These are phyloP conservation scores for Hyphodiscus hymeniophilus DNA, from an alignment of 495 filamentous ascomycete species.

Conservation along the genomic window DNA sequence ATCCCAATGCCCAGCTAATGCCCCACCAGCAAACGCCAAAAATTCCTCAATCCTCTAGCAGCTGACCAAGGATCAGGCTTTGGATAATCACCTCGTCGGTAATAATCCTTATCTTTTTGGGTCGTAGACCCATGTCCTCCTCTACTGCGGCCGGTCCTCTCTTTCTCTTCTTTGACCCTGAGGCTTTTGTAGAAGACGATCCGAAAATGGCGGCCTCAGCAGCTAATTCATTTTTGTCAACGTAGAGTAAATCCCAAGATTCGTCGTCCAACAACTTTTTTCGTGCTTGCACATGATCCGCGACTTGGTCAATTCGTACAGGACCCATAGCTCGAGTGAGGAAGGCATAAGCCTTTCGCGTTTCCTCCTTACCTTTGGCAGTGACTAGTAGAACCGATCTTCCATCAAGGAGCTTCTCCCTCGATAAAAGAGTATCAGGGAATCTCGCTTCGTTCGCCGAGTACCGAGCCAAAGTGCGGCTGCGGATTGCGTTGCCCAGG, in stretches of 20 bases:
- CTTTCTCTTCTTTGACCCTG: slow-evolving; percentile 40
- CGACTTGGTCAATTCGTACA: slow-evolving; percentile 50
- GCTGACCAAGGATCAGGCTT: slow-evolving; percentile 77
- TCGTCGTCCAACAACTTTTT: slow-evolving; percentile 41
- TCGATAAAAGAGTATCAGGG: slow-evolving; percentile 40
- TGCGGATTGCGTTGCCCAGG: slow-evolving; percentile 70
- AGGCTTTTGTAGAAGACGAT: slow-evolving; percentile 8
- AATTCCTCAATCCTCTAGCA: slow-evolving; percentile 44
- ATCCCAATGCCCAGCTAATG: too few species aligned
- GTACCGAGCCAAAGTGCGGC: slow-evolving; percentile 54
- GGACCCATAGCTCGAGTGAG: slow-evolving; percentile 75
- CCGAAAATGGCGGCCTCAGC: slow-evolving; percentile 39
- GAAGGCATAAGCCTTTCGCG: slow-evolving; percentile 50
- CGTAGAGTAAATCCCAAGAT: slow-evolving; percentile 72
- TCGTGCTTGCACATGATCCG: slow-evolving; percentile 55
- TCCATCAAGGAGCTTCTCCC: slow-evolving; percentile 55
- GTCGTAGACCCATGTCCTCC: slow-evolving; percentile 21
- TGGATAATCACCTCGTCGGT: slow-evolving; percentile 87
- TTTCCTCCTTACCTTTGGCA: slow-evolving; percentile 59
- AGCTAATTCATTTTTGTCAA: slow-evolving; percentile 52
- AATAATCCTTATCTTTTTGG: slow-evolving; percentile 40
- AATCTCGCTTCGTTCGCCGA: slow-evolving; percentile 50
- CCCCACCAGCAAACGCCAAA: too few species aligned
- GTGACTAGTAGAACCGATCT: slow-evolving; percentile 69
- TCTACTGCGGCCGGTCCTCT: slow-evolving; percentile 23